These are phyloP conservation scores for Sarocladiaceae sp. DNA, from an alignment of 2,329 filamentous ascomycete species.

Conservation along the genomic window DNA sequence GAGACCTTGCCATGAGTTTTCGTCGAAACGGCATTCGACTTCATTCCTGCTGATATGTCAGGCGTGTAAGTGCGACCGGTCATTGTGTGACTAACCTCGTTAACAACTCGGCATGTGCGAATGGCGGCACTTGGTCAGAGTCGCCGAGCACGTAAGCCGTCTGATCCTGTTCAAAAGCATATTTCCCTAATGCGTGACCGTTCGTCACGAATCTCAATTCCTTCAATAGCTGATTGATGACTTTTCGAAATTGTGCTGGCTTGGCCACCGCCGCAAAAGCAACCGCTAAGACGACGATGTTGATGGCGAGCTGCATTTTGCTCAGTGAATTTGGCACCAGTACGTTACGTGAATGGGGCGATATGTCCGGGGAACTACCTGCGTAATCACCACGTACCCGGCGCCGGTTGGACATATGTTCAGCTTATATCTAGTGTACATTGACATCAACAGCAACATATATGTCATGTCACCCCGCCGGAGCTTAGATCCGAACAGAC, in stretches of 20 bases:
- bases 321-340: too few relatives aligned
- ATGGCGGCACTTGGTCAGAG: too few relatives aligned
- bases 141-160: too few relatives aligned
- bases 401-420: too few relatives aligned
- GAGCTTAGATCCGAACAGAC: too few relatives aligned
- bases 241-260: background rate
- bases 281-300: background rate
- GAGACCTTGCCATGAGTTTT: background rate
- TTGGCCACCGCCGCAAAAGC: background rate
- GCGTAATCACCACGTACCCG: too few relatives aligned
- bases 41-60: background rate
- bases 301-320: background rate
- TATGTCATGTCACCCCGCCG: too few relatives aligned
- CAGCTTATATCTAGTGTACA: too few relatives aligned
- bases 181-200: background rate
- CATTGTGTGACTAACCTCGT: background rate
- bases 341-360: too few relatives aligned
- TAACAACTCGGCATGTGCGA: background rate
- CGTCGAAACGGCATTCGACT: background rate
- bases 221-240: background rate
- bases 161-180: too few relatives aligned
- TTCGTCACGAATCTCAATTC: background rate
- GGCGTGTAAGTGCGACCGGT: background rate
- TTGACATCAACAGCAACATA: too few relatives aligned
- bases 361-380: too few relatives aligned